These are phyloP conservation scores for Penium margaritaceum DNA, from an alignment of 139 green algal species.

Conservation along the genomic window DNA sequence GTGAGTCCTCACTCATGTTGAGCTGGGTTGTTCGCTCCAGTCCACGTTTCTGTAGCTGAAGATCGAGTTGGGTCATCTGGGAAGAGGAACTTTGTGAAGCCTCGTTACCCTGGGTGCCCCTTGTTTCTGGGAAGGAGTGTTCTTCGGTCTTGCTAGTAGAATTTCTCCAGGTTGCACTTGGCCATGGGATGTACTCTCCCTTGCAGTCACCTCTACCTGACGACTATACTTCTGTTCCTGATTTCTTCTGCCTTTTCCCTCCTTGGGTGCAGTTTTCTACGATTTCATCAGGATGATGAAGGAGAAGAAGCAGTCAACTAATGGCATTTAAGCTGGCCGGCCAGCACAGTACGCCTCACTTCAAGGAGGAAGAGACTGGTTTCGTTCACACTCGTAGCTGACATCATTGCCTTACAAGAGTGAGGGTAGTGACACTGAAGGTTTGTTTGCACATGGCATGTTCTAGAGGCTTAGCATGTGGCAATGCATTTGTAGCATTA, in stretches of 20 bases:
- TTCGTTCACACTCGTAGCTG: no score
- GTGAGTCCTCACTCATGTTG: conserved; percentile 11
- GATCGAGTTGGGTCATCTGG: background rate
- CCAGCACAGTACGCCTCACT: no score
- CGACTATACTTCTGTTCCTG: background rate
- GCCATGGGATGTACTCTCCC: background rate
- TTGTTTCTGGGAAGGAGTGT: background rate
- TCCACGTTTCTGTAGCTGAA: background rate
- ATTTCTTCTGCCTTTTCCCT: background rate
- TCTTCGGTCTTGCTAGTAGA: no score
- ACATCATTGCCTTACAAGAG: no score
- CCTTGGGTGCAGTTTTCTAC: conserved; percentile 13
- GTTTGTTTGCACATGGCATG: no score
- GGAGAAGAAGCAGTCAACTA: no score
- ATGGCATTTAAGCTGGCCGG: no score
- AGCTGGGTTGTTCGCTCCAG: background rate
- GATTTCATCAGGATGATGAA: conserved; percentile 25
- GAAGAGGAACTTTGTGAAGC: background rate
- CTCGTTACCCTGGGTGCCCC: background rate
- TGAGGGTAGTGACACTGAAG: no score
- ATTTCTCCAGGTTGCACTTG: background rate
- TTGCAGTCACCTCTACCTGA: background rate
- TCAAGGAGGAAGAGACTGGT: no score
- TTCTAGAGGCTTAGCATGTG: no score
- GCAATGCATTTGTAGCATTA: no score